Base-by-base conservation (phyloP, 192 early-diverging fungal genomes). In the Gamsiella multidivaricata region DNA sequence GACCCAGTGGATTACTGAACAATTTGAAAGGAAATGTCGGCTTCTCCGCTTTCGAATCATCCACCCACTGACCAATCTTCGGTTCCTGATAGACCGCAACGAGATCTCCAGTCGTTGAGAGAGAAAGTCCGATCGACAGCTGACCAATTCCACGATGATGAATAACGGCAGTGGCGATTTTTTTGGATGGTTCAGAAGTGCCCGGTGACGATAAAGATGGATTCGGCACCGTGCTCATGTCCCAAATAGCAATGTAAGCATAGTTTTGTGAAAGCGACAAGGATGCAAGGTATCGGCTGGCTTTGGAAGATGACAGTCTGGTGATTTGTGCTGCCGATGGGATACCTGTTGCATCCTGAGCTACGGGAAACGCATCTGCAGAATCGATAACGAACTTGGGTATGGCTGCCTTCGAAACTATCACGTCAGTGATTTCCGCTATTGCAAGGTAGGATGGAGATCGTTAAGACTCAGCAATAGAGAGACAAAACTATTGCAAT, bases 71-170 rank as follows among this genome's bases (percentile, higher is more conserved):
- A 28, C 73, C 73, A 2, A 76, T 57, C 41, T 61, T 67, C 5
- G 73, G 73, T 26, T 76, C 73, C 31, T 76, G 64, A 20, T 61
- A 76, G 10, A 76, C 22, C 5, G 73, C 59, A 3, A 76, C 18
- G 15, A 68, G 73, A 11, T 68, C 73, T 17, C 73, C 73, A 18
- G 12, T 22, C 1, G 65, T 22, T 11, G 73, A 67, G 25, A 76
- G 55, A 9, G 73, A 20, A 5, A 76, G 41, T 22, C 73, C 73
- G 3, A 76, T 65, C 10, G 64, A 25, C 6, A 56, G 34, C 2
- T 68, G 23, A 12, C 47, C 51, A 8, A 61, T 41, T 3, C 59
- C 57, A 26, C 12, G 7, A 36, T 62, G 58, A 9, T 14, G 41
- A 17, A 70, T 33, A 15, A 42, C 52, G 12, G 36, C 55, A 5